Conservation (phyloP, 805 yeast genomes). For the Komagataella kurtzmanii region DNA sequence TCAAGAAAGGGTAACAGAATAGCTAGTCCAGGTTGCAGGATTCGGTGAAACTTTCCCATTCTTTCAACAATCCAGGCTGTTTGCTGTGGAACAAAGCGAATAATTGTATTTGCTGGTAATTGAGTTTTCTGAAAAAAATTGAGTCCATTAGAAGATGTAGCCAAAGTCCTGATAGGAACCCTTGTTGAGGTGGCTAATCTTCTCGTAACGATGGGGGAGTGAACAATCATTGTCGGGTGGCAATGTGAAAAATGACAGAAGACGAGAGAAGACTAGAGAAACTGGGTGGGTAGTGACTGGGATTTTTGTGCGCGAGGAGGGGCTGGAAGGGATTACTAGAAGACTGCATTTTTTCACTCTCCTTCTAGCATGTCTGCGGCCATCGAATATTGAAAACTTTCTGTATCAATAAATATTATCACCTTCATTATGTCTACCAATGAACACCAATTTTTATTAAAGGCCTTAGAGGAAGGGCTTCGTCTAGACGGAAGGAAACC, state of each 20-base stretch:
- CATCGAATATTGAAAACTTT: slow-evolving; percentile 30
- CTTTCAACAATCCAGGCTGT: slow-evolving; percentile 86
- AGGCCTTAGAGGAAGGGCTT: slow-evolving; percentile 45
- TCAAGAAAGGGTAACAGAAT: slow-evolving; percentile 61
- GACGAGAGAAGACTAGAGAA: not conserved
- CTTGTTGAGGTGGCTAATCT: not conserved
- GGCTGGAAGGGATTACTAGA: not conserved
- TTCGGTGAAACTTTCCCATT: slow-evolving; percentile 71
- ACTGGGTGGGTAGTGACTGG: not conserved
- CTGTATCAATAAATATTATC: slow-evolving; percentile 9
- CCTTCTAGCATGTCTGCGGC: not conserved
- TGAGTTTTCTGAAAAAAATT: slow-evolving; percentile 48
- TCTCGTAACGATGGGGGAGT: not conserved
- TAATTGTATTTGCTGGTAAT: slow-evolving; percentile 62
- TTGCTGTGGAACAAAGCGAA: slow-evolving; percentile 80
- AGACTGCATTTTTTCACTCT: not conserved
- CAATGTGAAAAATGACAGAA: not conserved
- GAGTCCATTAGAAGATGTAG: slow-evolving; percentile 9
- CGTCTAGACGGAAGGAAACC: slow-evolving; percentile 61
- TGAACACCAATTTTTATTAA: slow-evolving; percentile 48
- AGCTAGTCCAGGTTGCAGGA: slow-evolving; percentile 68
- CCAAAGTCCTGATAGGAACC: not conserved
- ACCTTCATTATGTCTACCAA: slow-evolving; percentile 43
- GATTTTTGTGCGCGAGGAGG: not conserved
- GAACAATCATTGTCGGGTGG: not conserved